Base-by-base conservation (phyloP, 352 stramenopile species). In the Pythium oligandrum region DNA sequence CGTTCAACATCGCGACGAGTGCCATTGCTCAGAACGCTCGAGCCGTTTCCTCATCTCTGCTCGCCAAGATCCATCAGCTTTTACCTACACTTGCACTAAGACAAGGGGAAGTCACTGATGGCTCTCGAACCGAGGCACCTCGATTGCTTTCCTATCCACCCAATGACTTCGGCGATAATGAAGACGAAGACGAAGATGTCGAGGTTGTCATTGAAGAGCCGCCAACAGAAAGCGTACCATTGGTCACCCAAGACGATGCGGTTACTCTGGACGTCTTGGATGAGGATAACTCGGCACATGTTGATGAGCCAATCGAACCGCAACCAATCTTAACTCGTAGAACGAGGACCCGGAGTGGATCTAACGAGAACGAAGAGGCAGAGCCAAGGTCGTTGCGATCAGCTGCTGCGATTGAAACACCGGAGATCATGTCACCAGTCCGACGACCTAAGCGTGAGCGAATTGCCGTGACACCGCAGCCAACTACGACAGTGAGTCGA, bases 1-100 rank as follows among this genome's bases (percentile, higher is more conserved):
- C 71, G 30, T 96, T 93, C 66, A 96, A 96, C 40, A 78, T 95
- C 48, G 57, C 71, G 17, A 83, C 78, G 10, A 93, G 84, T 42
- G 55, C 66, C 4, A 96, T 96, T 51, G 78, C 83, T 4, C 82
- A 93, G 39, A 94, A 92, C 60, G 77, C 80, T 11, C 53, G 83
- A n/a, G 91, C 68, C 35, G 59, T 95, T n/a, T 75, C 70, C 35
- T 66, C 60, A 4, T 74, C 83, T 7, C 51, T 92, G 7, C 50
- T 86, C 12, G 83, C 80, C 2, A 68, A 79, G 12, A 58, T 84
- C 3, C 75, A 90, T 36, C 78, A 77, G 10, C 53, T 85, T 30
- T 93, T 90, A 34, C 78, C 83, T 60, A 61, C 30, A 26, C 17
- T 26, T 26, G 17, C 17, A 26, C 17, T 26, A 26, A 26, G 17